These are phyloP conservation scores for Eragrostis tef DNA, from an alignment of 202 grass and related monocot genomes.

Conservation along the genomic window DNA sequence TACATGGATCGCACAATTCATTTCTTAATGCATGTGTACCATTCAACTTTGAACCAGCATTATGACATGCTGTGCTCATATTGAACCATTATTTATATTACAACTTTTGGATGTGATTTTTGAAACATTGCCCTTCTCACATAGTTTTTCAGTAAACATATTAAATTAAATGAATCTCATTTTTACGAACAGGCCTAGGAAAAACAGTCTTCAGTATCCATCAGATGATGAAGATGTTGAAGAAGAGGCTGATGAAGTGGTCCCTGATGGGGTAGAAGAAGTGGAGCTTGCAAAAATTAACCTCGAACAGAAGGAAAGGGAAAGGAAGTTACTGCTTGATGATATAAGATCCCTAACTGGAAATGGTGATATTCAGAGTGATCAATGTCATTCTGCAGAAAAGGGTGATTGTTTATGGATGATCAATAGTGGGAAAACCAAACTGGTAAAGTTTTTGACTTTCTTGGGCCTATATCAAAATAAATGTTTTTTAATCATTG, in stretches of 20 bases:
- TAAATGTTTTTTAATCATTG: neutral
- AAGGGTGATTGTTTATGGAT: conserved; percentile 87
- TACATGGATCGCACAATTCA: neutral
- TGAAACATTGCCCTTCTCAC: conserved; percentile 6
- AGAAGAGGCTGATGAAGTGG: conserved; percentile 86
- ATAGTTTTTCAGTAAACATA: neutral
- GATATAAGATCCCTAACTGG: conserved; percentile 77
- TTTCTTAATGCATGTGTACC: neutral
- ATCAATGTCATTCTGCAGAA: conserved; percentile 46
- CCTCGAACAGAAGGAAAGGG: conserved; percentile 81
- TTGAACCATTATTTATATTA: neutral
- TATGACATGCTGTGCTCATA: neutral
- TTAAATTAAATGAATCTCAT: conserved; percentile 39
- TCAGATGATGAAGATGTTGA: conserved; percentile 92
- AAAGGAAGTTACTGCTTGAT: conserved; percentile 83
- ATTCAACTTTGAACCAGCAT: neutral
- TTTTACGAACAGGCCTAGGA: conserved; percentile 66
- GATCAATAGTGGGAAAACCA: conserved; percentile 61
- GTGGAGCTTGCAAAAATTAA: conserved; percentile 97
- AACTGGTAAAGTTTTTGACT: conserved; percentile 61
- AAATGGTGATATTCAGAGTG: conserved; percentile 58
- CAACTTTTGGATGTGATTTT: neutral
- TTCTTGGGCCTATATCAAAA: conserved; percentile 29
- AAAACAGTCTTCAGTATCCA: conserved; percentile 81
- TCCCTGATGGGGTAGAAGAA: conserved; percentile 98